These are phyloP conservation scores for Ceratobasidium sp. DNA, from an alignment of 1,284 basidiomycete genomes.

Conservation along the genomic window DNA sequence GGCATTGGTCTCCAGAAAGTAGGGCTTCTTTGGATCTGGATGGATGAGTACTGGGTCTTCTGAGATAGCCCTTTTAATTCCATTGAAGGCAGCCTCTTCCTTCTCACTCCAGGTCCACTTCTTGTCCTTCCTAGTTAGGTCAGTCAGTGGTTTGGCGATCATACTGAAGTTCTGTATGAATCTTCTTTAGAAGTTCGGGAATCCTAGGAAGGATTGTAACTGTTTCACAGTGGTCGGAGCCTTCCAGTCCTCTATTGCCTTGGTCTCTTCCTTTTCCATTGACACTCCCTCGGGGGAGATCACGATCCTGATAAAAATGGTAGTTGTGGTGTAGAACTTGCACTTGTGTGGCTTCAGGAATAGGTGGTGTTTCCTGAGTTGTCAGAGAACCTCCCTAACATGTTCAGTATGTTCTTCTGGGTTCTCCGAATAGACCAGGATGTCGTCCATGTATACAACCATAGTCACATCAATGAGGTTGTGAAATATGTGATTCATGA, in stretches of 20 bases:
- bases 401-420: no score
- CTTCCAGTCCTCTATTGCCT: conserved; percentile 54
- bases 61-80: conserved; percentile 49
- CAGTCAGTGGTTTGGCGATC: conserved; percentile 52
- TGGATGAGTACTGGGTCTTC: conserved; percentile 28
- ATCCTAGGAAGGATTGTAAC: conserved; percentile 55
- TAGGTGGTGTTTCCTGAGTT: no score
- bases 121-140: conserved; percentile 51
- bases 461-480: no score
- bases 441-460: no score
- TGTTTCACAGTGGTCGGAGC: conserved; percentile 52
- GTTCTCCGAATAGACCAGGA: no score
- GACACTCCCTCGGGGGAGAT: background rate
- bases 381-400: no score
- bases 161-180: conserved; percentile 50
- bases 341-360: no score
- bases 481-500: no score
- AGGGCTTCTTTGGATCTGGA: background rate
- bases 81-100: conserved; percentile 52
- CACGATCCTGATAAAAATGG: background rate
- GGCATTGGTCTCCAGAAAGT: conserved; percentile 25
- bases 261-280: conserved; percentile 55
- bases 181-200: conserved; percentile 52
- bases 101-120: conserved; percentile 47
- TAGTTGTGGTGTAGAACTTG: background rate